Evolutionary conservation across 345 rosid genomes (phyloP), one percentile per base, ranked within the genome.

Genomic region (Salix caprea): DNA sequence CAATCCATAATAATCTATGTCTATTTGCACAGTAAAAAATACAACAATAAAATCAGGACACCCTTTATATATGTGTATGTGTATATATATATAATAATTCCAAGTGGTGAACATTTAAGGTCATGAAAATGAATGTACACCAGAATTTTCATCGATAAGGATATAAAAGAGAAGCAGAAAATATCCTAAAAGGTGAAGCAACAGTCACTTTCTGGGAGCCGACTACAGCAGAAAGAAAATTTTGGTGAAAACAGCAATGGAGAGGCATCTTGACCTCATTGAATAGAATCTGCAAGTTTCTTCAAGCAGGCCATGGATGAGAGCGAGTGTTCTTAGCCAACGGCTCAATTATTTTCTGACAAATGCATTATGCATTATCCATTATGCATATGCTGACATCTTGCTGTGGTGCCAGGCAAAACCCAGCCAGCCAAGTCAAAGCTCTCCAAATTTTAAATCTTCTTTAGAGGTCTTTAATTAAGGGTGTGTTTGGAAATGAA

Each of bases 241-340:
- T 4, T 0, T 4, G 64, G 64, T n/a, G 64, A 23, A 23, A 64
- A 50, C 69, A 15, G 34, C 77, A 77, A 67, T 77, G 68, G 77
- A 80, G 79, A 65, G n/a, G 69, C 69, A 65, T 72, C 64, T 80
- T 83, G 86, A 77, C 83, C 77, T 21, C 14, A 3, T 30, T 42
- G 4, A 6, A 32, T 52, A 40, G 69, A 72, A 32, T 48, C 58
- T 18, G 12, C 61, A 14, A 28, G 37, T 67, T 19, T 72, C 24
- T 75, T 39, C 65, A 39, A 72, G 67, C 40, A 58, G 26, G n/a
- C 67, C 26, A 74, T 26, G 30, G 26, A 30, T 16, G 66, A 74
- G 52, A 37, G 36, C 52, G 7, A 44, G 7, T 21, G 26, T n/a
- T 73, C 28, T 61, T 7, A 24, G 12, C 14, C 37, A 61, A 19